These are phyloP conservation scores for Talaromyces verruculosus DNA, from an alignment of 2,329 filamentous ascomycete genomes.

Conservation along the genomic window DNA sequence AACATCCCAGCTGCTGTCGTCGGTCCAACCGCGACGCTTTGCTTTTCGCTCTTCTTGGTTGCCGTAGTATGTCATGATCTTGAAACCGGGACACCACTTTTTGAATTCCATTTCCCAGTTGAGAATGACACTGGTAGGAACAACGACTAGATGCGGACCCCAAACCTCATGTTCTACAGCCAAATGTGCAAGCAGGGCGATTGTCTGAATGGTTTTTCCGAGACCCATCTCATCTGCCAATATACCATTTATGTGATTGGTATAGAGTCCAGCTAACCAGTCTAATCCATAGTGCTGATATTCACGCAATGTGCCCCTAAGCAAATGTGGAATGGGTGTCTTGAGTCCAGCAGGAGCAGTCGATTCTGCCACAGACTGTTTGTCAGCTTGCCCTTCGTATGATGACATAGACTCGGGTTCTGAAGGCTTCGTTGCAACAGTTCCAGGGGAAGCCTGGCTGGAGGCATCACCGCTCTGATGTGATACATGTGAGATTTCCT, in stretches of 20 bases:
- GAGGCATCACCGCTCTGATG: constrained; percentile 37
- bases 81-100: constrained; percentile 95
- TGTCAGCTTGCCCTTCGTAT: constrained; percentile 38
- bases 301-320: constrained; percentile 85
- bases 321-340: constrained; percentile 74
- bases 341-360: constrained; percentile 50
- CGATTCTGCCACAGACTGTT: constrained; percentile 39
- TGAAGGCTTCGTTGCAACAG: constrained; percentile 45
- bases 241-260: constrained; percentile 91
- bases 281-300: constrained; percentile 97
- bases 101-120: constrained; percentile 99
- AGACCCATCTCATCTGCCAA: constrained; percentile 98
- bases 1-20: constrained; percentile 93
- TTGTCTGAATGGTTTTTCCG: constrained; percentile 97
- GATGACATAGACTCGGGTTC: constrained; percentile 48
- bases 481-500: constrained; percentile 27
- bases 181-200: constrained; percentile 86
- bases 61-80: constrained; percentile 95
- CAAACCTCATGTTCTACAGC: constrained; percentile 87
- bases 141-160: constrained; percentile 94
- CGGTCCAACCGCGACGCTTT: constrained; percentile 90
- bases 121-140: constrained; percentile 96
- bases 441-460: constrained; percentile 45
- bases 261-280: constrained; percentile 91
- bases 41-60: constrained; percentile 86